phyloP scores from a whole-genome alignment of 176 grass and related monocot species.

The Eragrostis curvula region DNA sequence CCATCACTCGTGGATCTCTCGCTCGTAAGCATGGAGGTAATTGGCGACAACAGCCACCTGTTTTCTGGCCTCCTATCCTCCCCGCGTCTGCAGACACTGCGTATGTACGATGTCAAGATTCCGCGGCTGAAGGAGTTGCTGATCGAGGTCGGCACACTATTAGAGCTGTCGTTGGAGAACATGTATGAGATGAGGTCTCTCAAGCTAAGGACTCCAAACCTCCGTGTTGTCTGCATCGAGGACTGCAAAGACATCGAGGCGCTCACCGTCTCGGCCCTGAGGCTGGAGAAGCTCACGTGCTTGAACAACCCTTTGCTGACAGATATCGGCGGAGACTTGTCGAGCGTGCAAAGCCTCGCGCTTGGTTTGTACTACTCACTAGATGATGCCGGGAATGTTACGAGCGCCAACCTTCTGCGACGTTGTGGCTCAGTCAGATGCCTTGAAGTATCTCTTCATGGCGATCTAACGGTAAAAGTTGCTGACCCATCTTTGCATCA shows the following conservation, averaged over 20 bases:
- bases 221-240: too few species aligned
- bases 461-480: neutral
- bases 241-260: neutral
- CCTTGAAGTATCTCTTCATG: neutral
- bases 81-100: neutral
- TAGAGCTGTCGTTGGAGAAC: neutral
- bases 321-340: neutral
- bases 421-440: neutral
- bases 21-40: neutral
- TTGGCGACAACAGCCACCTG: neutral
- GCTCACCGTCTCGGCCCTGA: neutral
- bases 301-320: accelerated
- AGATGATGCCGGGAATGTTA: too few species aligned
- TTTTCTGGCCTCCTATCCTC: neutral
- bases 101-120: neutral
- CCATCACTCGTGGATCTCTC: neutral
- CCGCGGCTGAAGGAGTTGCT: neutral
- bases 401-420: neutral
- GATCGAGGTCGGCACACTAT: neutral
- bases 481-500: too few species aligned
- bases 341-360: neutral
- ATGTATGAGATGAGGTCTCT: neutral
- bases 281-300: neutral
- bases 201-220: neutral
- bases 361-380: neutral